Evolutionary conservation across 805 yeast species (phyloP).

Genomic region (Saccharomycopsis fibuligera): DNA sequence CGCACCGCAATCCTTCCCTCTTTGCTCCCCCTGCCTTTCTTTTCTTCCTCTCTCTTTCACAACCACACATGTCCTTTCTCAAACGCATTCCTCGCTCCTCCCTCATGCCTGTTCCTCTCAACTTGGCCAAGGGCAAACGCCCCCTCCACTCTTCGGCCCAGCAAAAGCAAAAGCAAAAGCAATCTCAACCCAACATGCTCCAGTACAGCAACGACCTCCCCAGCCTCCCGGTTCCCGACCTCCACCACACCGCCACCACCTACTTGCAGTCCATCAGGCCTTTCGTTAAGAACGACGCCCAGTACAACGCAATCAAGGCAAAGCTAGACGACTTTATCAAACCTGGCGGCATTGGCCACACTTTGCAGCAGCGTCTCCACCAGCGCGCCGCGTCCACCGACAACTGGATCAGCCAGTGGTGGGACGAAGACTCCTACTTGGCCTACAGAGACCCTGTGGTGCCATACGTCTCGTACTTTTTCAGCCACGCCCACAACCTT

Average conservation of each 20-base stretch:
- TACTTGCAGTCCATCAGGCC: conserved; percentile 75
- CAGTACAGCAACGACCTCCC: conserved; percentile 72
- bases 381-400: conserved; percentile 50
- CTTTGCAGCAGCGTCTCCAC: conserved; percentile 59
- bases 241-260: conserved; percentile 60
- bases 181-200: no score
- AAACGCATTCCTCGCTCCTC: no score
- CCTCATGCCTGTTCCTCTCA: conserved; percentile 3
- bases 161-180: conserved; percentile 50
- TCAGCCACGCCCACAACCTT: conserved; percentile 66
- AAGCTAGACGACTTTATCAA: conserved; percentile 60
- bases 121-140: not conserved
- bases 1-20: no score
- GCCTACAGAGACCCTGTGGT: conserved; percentile 90
- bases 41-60: no score
- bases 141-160: not conserved
- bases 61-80: no score
- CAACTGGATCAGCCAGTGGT: conserved; percentile 87
- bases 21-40: no score
- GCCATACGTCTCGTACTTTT: conserved; percentile 90
- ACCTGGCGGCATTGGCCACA: conserved; percentile 58
- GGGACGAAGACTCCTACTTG: conserved; percentile 93
- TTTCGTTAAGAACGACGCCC: conserved; percentile 42
- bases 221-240: conserved; percentile 78
- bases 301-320: conserved; percentile 45